Base-by-base conservation (phyloP, 1,139 yeast species). In the Saccharomyces hybrid region DNA sequence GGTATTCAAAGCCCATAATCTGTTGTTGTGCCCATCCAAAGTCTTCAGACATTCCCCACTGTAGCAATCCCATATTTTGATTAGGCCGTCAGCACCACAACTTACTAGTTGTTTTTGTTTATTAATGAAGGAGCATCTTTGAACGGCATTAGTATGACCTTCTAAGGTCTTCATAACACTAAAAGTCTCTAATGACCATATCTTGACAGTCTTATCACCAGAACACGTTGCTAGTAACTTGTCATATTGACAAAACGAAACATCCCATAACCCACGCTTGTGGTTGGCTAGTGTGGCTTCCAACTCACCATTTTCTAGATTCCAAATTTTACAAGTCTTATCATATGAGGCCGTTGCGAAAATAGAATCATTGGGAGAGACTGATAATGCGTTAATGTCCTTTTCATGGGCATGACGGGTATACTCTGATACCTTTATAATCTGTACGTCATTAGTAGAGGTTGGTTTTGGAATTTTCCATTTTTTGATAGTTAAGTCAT, bases 271-370 rank as follows among this genome's bases (percentile, higher is more conserved):
- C 12, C 99, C 98, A 66, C 99, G 81, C 70, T 84, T 86, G 70
- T 95, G 99, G 24, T 97, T 97, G 58, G 84, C 81, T 59, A 95
- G 75, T 4, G 93, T 78, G 5, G 96, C 97, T 14, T 87, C 74
- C 2, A 86, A 81, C 70, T 93, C 97, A 53, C 99, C 98, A 12
- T 81, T 74, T 47, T 82, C 86, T 38, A 82, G 67, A 65, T 87
- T 84, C 98, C 98, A 95, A 4, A 93, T 74, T 69, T 95, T 93
- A 59, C 87, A 95, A 2, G 91, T 79, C 65, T 91, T 88, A 69
- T 93, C 99, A 70, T 88, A 96, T n/a, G 97, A 88, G 1, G 97
- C 98, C 3, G 97, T 86, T 1, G 97, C 98, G 66, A 93, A 83
- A 58, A 78, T 76, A 60, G 85, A 86, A 71, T 93, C 95, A 65